Percentiles rank a stretch among this genome's conserved stretches.
Evolutionary conservation across 2,329 filamentous ascomycete genomes (phyloP).

Genomic region (Sarocladiaceae sp.): DNA sequence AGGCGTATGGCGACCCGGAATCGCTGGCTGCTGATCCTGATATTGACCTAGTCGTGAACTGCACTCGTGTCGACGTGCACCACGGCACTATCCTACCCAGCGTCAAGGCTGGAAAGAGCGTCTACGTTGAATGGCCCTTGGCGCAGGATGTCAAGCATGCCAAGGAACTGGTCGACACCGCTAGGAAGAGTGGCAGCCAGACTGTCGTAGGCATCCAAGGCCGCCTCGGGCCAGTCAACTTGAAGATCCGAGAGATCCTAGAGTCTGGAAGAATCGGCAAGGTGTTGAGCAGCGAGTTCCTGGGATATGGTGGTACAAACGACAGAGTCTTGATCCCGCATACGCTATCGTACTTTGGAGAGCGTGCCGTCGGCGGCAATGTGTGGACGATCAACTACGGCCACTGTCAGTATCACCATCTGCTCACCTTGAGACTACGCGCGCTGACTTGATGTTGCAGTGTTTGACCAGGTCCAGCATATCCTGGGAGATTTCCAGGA

Average conservation of each 20-base stretch:
- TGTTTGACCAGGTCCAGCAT: too few relatives aligned
- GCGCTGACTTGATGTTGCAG: too few relatives aligned
- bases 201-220: slow-evolving; percentile 48
- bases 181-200: slow-evolving; percentile 23
- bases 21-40: slow-evolving; percentile 40
- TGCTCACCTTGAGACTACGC: too few relatives aligned
- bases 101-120: slow-evolving; percentile 43
- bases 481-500: too few relatives aligned
- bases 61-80: slow-evolving; percentile 49
- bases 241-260: slow-evolving; percentile 38
- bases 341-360: too few relatives aligned
- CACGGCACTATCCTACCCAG: slow-evolving; percentile 37
- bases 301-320: too few relatives aligned
- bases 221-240: slow-evolving; percentile 34
- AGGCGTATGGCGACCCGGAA: slow-evolving; percentile 44
- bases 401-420: too few relatives aligned
- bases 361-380: too few relatives aligned
- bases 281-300: too few relatives aligned
- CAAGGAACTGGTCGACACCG: slow-evolving; percentile 32
- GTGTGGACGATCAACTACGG: too few relatives aligned
- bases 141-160: slow-evolving; percentile 36
- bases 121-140: slow-evolving; percentile 55
- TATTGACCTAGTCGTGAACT: slow-evolving; percentile 49
- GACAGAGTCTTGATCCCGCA: too few relatives aligned
- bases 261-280: too few relatives aligned